Evolutionary conservation across 2,329 filamentous ascomycete genomes (phyloP).

Genomic region (Penicillium brevicompactum): DNA sequence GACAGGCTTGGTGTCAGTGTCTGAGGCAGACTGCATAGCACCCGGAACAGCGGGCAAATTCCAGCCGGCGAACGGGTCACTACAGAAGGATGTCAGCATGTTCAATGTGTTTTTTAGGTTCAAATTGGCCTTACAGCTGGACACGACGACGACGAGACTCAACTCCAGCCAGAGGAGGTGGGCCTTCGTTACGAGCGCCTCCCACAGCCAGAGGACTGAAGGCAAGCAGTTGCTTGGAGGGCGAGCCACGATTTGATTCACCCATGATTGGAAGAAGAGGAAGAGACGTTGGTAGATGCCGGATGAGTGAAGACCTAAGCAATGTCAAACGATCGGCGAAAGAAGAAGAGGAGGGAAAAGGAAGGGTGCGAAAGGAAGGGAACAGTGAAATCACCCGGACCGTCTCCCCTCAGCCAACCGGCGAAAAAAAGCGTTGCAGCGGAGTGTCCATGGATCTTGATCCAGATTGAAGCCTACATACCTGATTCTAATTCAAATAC

Average conservation of each 20-base stretch:
- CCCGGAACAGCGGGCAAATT: too few relatives aligned
- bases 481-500: neutral
- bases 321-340: too few relatives aligned
- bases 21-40: neutral
- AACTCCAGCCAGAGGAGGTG: neutral
- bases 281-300: neutral
- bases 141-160: neutral
- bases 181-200: too few relatives aligned
- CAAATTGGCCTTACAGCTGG: neutral
- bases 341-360: too few relatives aligned
- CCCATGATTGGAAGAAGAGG: neutral
- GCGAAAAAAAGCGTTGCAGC: too few relatives aligned
- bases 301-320: neutral
- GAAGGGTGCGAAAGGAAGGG: too few relatives aligned
- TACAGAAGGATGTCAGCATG: neutral
- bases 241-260: neutral
- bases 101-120: too few relatives aligned
- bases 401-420: too few relatives aligned
- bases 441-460: too few relatives aligned
- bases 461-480: neutral
- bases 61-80: conserved; percentile 3
- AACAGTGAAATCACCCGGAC: too few relatives aligned
- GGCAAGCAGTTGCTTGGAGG: neutral
- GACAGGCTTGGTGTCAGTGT: too few relatives aligned
- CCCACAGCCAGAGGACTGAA: neutral